Evolutionary conservation across 2,329 filamentous ascomycete genomes (phyloP).

Genomic region (Xylariales sp.): DNA sequence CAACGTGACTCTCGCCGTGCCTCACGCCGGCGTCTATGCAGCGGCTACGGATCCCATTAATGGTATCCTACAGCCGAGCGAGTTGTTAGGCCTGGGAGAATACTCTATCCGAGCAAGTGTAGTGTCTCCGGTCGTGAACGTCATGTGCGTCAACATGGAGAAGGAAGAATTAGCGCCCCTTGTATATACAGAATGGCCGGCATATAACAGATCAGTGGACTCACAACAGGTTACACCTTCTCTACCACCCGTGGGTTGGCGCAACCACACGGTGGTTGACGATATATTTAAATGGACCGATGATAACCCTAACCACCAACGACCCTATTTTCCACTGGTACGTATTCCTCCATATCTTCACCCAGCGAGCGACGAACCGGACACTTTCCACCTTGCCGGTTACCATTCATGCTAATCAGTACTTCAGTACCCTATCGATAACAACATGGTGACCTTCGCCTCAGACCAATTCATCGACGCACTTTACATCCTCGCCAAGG

Average conservation of each 20-base stretch:
- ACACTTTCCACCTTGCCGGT: background rate
- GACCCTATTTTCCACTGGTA: slow-evolving; percentile 64
- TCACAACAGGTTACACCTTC: slow-evolving; percentile 52
- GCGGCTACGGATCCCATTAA: slow-evolving; percentile 73
- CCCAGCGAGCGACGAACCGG: background rate
- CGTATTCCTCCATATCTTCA: slow-evolving; percentile 42
- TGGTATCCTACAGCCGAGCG: slow-evolving; percentile 74
- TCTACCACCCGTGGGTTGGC: slow-evolving; percentile 51
- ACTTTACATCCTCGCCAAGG: slow-evolving; percentile 74
- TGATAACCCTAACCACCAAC: slow-evolving; percentile 59
- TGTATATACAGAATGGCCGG: slow-evolving; percentile 71
- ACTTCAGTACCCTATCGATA: slow-evolving; percentile 64
- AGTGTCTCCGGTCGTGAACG: slow-evolving; percentile 76
- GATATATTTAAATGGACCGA: slow-evolving; percentile 76
- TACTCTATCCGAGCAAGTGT: slow-evolving; percentile 77
- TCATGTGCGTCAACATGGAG: slow-evolving; percentile 76
- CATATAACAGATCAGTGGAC: no score
- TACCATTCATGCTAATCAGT: slow-evolving; percentile 11
- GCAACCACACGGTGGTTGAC: slow-evolving; percentile 72
- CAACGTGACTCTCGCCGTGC: slow-evolving; percentile 82
- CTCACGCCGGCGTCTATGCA: slow-evolving; percentile 74
- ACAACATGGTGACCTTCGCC: slow-evolving; percentile 74
- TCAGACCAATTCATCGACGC: slow-evolving; percentile 59
- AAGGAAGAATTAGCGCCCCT: slow-evolving; percentile 70
- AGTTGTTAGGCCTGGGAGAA: slow-evolving; percentile 73